Conservation (phyloP, 495 filamentous ascomycete genomes). For the Podospora fimiseda region DNA sequence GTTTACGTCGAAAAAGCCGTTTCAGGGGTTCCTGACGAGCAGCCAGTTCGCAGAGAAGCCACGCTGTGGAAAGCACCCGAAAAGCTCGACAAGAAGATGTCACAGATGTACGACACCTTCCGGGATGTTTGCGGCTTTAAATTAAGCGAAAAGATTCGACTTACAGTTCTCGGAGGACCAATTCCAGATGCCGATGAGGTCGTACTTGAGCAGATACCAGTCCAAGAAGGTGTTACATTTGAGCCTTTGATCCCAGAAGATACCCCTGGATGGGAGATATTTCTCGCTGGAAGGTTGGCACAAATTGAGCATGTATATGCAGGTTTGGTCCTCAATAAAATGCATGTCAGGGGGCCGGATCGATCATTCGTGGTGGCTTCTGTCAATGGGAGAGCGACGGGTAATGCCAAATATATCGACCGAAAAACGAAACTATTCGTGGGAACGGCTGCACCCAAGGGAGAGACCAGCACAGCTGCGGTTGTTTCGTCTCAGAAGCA, state of each 20-base stretch:
- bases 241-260: constrained; percentile 16
- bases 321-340: constrained; percentile 43
- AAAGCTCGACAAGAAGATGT: constrained; percentile 55
- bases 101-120: constrained; percentile 60
- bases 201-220: constrained; percentile 27
- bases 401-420: constrained; percentile 35
- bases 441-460: constrained; percentile 8
- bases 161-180: constrained; percentile 34
- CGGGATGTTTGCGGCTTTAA: constrained; percentile 59
- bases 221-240: constrained; percentile 1
- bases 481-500: constrained; percentile 9
- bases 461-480: constrained; percentile 7
- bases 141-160: constrained; percentile 53
- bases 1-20: constrained; percentile 44
- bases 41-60: constrained; percentile 40
- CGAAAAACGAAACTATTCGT: constrained; percentile 33
- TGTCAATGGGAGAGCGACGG: constrained; percentile 35
- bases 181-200: constrained; percentile 36
- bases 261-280: constrained; percentile 25
- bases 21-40: constrained; percentile 12
- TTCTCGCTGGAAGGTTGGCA: constrained; percentile 25
- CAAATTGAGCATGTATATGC: constrained; percentile 43
- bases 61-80: constrained; percentile 61
- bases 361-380: constrained; percentile 42
- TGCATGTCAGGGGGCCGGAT: constrained; percentile 37